Base-by-base conservation (phyloP, 2,329 filamentous ascomycete species). In the Neofusicoccum parvum region DNA sequence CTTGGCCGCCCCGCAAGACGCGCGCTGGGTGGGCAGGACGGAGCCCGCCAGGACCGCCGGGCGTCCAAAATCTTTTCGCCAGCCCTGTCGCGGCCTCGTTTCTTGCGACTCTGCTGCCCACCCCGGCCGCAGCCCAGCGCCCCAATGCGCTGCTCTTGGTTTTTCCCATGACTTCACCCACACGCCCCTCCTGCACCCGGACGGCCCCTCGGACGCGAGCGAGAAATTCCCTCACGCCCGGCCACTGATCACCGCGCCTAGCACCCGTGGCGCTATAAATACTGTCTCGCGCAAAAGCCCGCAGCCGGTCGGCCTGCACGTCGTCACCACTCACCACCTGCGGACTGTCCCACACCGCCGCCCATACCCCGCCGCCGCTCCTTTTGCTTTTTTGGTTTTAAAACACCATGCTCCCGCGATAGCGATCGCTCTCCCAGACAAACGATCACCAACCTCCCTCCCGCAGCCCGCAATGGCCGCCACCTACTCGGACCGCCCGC, bases 361-460 rank as follows among this genome's bases (percentile, higher is more conserved):
- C 49, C 62, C 49, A 34, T 23, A 43, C 49, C 48, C 32, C 62
- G n/a, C 62, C 41, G 41, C 58, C 20, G 58, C 49, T 54, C 15
- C 17, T 48, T 48, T n/a, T 56, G 39, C 39, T 17, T 45, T 54
- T 46, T 63, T 23, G 17, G 41, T 23, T 23, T 56, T 54, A 53
- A 60, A 59, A 54, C 68, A 70, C 68, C 39, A 78, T 78, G 75
- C 74, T 78, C 46, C 72, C 69, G 37, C 73, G 74, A 74, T 77
- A 76, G 69, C 71, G 11, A 43, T 59, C 45, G 54, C 43, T 50
- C 49, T 39, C 49, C 37, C 20, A 51, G 23, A 34, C 11, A 20
- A 41, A 49, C 43, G 10, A 12, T 3, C 14, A 20, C 20, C 64
- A 5, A 15, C 41, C 23, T 23, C 39, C 15, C 1, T 14, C 9